Evolutionary conservation across 768 basidiomycete species (phyloP), one percentile per base, ranked within the genome.

Genomic region (Suillus spraguei): DNA sequence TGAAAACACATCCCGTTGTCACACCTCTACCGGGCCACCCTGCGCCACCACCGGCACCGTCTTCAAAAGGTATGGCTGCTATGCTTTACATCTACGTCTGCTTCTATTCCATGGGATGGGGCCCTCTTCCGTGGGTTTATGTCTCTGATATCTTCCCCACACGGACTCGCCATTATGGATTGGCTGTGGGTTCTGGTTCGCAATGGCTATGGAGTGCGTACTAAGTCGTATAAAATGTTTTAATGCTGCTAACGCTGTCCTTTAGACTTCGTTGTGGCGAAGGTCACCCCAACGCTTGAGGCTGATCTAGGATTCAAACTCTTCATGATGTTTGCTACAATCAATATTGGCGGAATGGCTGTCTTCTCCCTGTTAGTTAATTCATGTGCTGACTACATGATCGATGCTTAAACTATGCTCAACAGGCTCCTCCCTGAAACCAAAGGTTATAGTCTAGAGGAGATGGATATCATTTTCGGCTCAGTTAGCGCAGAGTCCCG

Each of bases 31-130:
- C 78, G 0, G 68, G 71, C 69, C 83, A 32, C 78, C 77, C 42
- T 78, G 82, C 81, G 1, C 62, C 71, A 1, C n/a, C 69, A 3
- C 82, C 84, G 0, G 71, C 87, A 0, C 80, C 86, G 0, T 81
- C 87, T 20, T 81, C 80, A 2, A 87, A 89, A 72, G 94, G 83
- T 1, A 95, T 94, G 93, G 92, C 93, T 4, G 91, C 86, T 2
- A 85, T 93, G 85, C 76, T 95, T 35, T 95, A 95, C 71, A 85
- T 95, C 60, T 95, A 91, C 69, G 91, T 94, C 49, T 89, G 88
- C 72, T 94, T 94, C 75, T 95, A 94, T 75, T 91, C 88, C 4
- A 89, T 94, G 85, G 91, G 91, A 44, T 92, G 91, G 88, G 93
- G 92, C 22, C 87, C 86, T n/a, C 74, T 82, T 14, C 89, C 83